These are phyloP conservation scores for Microbotryomycetes sp. DNA, from an alignment of 1,284 basidiomycete species.

Conservation along the genomic window DNA sequence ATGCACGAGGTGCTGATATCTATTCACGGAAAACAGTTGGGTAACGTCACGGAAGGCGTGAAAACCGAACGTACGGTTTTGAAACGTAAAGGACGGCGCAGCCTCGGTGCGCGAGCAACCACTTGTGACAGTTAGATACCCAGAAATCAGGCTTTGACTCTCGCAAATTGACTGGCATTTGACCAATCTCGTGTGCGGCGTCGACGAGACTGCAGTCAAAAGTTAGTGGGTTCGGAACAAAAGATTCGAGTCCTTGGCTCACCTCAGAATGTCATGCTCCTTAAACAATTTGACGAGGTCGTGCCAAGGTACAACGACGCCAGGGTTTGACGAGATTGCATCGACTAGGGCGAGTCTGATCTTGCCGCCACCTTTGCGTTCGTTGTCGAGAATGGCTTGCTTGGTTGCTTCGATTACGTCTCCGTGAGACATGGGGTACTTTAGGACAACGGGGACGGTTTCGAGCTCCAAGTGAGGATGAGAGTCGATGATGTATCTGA, in stretches of 20 bases:
- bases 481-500: constrained; percentile 38
- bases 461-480: constrained; percentile 26
- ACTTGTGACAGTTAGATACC: constrained; percentile 36
- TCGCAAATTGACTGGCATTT: constrained; percentile 35
- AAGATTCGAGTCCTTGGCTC: not conserved
- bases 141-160: constrained; percentile 39
- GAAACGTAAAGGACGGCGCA: constrained; percentile 38
- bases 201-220: constrained; percentile 32
- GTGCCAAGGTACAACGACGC: constrained; percentile 40
- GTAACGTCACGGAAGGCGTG: no score
- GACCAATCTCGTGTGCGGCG: constrained; percentile 41
- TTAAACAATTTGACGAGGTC: constrained; percentile 32
- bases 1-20: constrained; percentile 29
- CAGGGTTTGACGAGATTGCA: constrained; percentile 37
- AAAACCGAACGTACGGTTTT: constrained; percentile 13
- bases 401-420: constrained; percentile 29
- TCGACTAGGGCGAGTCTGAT: constrained; percentile 38
- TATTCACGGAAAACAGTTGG: not conserved
- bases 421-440: constrained; percentile 36
- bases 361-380: constrained; percentile 20
- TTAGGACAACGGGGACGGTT: constrained; percentile 33
- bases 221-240: no score
- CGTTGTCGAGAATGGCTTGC: constrained; percentile 17
- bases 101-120: constrained; percentile 37
- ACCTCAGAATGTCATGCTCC: constrained; percentile 32